These are phyloP conservation scores for Candida alai DNA, from an alignment of 805 yeast species.

Conservation along the genomic window DNA sequence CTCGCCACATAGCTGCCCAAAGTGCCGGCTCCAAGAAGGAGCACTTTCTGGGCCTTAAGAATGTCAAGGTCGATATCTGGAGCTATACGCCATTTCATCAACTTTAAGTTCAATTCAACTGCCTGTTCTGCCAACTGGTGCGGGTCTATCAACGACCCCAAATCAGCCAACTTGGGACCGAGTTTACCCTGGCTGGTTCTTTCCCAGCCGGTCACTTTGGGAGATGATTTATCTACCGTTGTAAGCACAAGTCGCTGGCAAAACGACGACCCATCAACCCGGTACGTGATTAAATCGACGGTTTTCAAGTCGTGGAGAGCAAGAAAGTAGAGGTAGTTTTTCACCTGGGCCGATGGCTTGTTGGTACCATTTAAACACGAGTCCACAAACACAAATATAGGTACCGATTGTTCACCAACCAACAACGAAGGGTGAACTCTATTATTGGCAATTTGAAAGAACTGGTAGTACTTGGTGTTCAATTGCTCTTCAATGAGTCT, in stretches of 20 bases:
- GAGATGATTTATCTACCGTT: constrained; percentile 13
- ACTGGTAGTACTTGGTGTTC: constrained; percentile 5
- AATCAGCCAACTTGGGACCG: constrained; percentile 79
- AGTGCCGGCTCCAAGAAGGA: constrained; percentile 94
- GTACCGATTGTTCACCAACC: background rate
- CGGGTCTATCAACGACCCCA: constrained; percentile 81
- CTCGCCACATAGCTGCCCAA: constrained; percentile 89
- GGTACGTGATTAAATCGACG: constrained; percentile 22
- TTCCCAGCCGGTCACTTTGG: constrained; percentile 85
- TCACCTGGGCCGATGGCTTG: constrained; percentile 49
- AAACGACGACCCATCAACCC: constrained; percentile 17
- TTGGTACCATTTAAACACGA: constrained; percentile 22
- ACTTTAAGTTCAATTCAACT: constrained; percentile 80
- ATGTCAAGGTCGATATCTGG: constrained; percentile 73
- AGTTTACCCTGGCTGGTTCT: constrained; percentile 67
- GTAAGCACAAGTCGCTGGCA: constrained; percentile 15
- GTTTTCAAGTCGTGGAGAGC: constrained; percentile 21
- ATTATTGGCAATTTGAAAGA: constrained; percentile 13
- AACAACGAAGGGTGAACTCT: constrained; percentile 1
- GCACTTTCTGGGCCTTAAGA: constrained; percentile 56
- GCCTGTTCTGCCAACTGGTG: constrained; percentile 82
- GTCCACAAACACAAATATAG: constrained; percentile 29
- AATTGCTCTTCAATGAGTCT: background rate
- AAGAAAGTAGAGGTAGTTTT: constrained; percentile 54
- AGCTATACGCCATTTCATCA: constrained; percentile 96